A percentile compares a stretch with the other conserved stretches of the same genome.
Conservation (phyloP, 495 filamentous ascomycete species). For the Apodospora peruviana region DNA sequence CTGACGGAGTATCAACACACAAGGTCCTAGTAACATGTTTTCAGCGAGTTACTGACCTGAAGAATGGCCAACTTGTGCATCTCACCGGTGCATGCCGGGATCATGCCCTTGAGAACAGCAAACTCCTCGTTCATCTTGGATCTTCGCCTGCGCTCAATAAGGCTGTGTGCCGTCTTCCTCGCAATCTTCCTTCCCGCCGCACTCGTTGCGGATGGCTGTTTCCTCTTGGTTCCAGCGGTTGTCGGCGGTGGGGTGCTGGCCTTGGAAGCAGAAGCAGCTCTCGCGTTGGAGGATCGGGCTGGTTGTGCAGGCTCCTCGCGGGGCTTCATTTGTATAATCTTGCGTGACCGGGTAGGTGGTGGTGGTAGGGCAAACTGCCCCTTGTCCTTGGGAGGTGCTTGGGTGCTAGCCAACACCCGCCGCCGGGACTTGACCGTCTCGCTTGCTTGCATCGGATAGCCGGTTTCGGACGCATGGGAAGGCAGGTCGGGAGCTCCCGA, state of each 20-base stretch:
- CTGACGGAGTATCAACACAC: no score
- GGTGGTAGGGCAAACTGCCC: constrained; percentile 76
- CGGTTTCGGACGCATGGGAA: constrained; percentile 48
- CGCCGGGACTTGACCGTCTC: constrained; percentile 53
- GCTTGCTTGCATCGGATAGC: constrained; percentile 45
- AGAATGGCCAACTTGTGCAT: constrained; percentile 99
- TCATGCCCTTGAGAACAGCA: constrained; percentile 86
- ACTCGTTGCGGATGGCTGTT: constrained; percentile 62
- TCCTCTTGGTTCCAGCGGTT: constrained; percentile 56
- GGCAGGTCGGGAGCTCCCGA: constrained; percentile 8
- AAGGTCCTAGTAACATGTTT: not conserved
- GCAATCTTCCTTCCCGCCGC: constrained; percentile 87
- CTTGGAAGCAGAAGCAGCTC: constrained; percentile 5
- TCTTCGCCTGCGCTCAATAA: constrained; percentile 85
- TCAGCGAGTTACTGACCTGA: constrained; percentile 55
- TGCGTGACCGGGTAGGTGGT: constrained; percentile 84
- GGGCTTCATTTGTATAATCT: constrained; percentile 98
- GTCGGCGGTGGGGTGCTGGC: constrained; percentile 17
- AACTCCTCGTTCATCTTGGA: constrained; percentile 99
- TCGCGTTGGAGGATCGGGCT: constrained; percentile 10
- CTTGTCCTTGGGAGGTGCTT: constrained; percentile 48
- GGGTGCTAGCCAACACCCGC: constrained; percentile 47
- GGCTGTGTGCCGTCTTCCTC: constrained; percentile 89
- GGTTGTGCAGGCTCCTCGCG: constrained; percentile 34
- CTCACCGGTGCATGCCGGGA: constrained; percentile 86